Evolutionary conservation across 2,329 filamentous ascomycete genomes (phyloP).

Genomic region (Penicillium capsulatum): DNA sequence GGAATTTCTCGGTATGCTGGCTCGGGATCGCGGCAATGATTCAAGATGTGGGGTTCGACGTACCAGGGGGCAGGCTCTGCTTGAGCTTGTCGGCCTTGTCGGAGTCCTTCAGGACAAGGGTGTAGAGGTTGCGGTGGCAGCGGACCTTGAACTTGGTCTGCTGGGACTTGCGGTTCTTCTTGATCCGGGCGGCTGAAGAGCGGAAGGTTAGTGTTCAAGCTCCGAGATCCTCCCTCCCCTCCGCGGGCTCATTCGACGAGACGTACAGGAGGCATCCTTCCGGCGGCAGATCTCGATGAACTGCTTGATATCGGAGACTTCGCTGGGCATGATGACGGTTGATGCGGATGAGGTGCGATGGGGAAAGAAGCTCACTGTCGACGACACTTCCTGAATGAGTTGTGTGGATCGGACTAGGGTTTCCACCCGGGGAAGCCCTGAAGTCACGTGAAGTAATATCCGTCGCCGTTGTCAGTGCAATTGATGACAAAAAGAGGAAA

Average conservation of each 20-base stretch:
- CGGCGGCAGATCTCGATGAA: slow-evolving; percentile 99
- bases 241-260: slow-evolving; percentile 6
- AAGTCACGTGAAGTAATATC: slow-evolving; percentile 19
- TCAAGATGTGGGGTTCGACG: slow-evolving; percentile 39
- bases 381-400: slow-evolving; percentile 6
- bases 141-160: slow-evolving; percentile 99
- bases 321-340: slow-evolving; percentile 80
- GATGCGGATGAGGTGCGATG: slow-evolving; percentile 21
- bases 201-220: slow-evolving; percentile 17
- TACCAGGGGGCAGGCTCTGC: slow-evolving; percentile 97
- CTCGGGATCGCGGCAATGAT: neutral
- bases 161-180: slow-evolving; percentile 87
- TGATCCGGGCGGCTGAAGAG: slow-evolving; percentile 77
- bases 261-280: slow-evolving; percentile 99
- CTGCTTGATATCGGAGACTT: slow-evolving; percentile 98
- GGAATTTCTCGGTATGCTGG: neutral
- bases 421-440: slow-evolving; percentile 18
- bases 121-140: slow-evolving; percentile 95
- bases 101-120: slow-evolving; percentile 93
- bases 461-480: too few relatives aligned
- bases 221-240: slow-evolving; percentile 6
- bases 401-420: slow-evolving; percentile 29
- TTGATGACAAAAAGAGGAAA: too few relatives aligned
- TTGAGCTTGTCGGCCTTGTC: slow-evolving; percentile 99
- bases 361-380: slow-evolving; percentile 18